A percentile compares a stretch with the other conserved stretches of the same genome.
phyloP scores from a whole-genome alignment of 2,329 filamentous ascomycete genomes.

The Neodidymelliopsis sp. region DNA sequence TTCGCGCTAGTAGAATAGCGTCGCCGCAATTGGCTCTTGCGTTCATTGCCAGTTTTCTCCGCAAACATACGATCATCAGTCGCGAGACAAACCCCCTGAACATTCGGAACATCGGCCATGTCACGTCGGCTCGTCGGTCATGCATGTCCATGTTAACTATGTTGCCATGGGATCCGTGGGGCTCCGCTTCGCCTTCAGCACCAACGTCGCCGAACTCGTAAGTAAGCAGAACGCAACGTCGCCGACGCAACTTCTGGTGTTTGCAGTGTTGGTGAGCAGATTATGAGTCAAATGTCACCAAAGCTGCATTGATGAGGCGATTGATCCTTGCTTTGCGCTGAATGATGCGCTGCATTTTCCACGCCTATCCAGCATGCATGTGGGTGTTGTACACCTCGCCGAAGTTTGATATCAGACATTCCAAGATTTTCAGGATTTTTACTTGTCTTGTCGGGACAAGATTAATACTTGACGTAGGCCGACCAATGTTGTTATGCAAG shows the following conservation, averaged over 20 bases:
- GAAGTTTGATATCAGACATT: too few relatives aligned
- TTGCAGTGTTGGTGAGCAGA: background rate
- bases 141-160: background rate
- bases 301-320: background rate
- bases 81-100: constrained; percentile 6
- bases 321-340: background rate
- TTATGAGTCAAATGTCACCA: background rate
- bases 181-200: background rate
- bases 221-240: constrained; percentile 7
- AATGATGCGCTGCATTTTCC: background rate
- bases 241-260: constrained; percentile 10
- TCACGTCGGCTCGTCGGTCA: constrained; percentile 13
- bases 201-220: constrained; percentile 8
- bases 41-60: background rate
- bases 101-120: constrained; percentile 7
- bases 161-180: background rate
- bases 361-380: background rate
- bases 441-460: too few relatives aligned
- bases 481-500: too few relatives aligned
- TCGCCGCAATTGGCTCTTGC: constrained; percentile 7
- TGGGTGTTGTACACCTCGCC: constrained; percentile 8
- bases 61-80: constrained; percentile 14
- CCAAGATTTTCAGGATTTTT: too few relatives aligned
- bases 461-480: too few relatives aligned
- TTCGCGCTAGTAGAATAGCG: constrained; percentile 14